These are phyloP conservation scores for Melocanna baccifera DNA, from an alignment of 176 grass and related monocot species.

Conservation along the genomic window DNA sequence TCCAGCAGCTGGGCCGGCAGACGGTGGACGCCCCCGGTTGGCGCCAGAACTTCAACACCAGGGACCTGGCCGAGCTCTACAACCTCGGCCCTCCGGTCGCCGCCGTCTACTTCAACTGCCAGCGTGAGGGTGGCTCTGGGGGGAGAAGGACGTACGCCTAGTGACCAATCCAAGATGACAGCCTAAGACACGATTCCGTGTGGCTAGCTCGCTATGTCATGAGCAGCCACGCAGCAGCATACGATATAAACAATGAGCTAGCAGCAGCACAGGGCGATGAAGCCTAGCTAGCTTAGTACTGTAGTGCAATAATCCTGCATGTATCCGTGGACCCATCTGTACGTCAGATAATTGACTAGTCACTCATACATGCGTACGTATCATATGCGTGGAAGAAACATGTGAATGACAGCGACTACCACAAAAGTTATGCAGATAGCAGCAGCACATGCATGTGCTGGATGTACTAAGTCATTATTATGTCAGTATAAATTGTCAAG, in stretches of 20 bases:
- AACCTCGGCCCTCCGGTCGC: constrained; percentile 58
- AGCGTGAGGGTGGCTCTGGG: constrained; percentile 73
- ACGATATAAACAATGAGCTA: background rate
- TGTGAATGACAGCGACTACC: constrained; percentile 2
- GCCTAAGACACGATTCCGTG: background rate
- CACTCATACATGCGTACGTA: background rate
- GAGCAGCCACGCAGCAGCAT: background rate
- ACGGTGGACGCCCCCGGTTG: constrained; percentile 56
- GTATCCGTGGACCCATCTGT: background rate
- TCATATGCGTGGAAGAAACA: background rate
- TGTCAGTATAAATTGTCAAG: background rate
- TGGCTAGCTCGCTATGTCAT: background rate
- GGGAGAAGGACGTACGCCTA: constrained; percentile 49
- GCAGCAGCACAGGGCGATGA: background rate
- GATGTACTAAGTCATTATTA: background rate
- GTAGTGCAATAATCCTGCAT: background rate
- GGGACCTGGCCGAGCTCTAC: constrained; percentile 68
- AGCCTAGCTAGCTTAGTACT: background rate
- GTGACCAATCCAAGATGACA: background rate
- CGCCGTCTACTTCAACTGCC: constrained; percentile 72
- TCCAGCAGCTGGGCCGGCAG: constrained; percentile 57
- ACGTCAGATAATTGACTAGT: background rate
- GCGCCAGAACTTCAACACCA: constrained; percentile 78
- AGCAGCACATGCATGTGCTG: background rate
- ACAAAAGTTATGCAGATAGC: background rate